Evolutionary conservation across 2,329 filamentous ascomycete genomes (phyloP).

Genomic region (Aspergillus alliaceus): DNA sequence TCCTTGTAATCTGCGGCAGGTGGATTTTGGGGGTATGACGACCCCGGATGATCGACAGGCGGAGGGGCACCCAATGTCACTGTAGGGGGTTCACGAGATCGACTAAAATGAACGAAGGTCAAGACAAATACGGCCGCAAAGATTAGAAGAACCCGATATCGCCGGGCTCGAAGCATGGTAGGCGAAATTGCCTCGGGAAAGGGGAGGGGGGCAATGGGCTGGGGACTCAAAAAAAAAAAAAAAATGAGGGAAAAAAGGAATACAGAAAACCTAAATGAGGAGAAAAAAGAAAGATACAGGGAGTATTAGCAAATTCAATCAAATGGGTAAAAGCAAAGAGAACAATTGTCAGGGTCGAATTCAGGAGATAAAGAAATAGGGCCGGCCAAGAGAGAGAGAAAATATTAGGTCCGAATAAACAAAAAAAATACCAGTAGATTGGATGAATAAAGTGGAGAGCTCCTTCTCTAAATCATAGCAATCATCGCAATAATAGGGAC

Average conservation of each 20-base stretch:
- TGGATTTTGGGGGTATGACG: conserved; percentile 11
- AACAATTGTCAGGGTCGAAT: neutral
- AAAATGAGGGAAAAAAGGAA: neutral
- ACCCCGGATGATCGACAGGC: conserved; percentile 13
- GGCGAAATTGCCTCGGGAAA: neutral
- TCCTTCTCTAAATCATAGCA: neutral
- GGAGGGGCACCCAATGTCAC: conserved; percentile 13
- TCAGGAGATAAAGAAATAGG: neutral
- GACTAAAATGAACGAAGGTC: conserved; percentile 53
- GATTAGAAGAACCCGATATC: conserved; percentile 48
- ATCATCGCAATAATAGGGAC: neutral
- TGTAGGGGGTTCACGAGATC: conserved; percentile 38
- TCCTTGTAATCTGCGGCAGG: conserved; percentile 1
- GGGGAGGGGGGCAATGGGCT: neutral
- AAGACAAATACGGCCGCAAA: conserved; percentile 46
- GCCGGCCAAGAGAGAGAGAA: neutral
- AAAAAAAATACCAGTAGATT: neutral
- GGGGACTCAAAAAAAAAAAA: neutral
- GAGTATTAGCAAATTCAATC: too few relatives aligned
- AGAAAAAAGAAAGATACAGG: neutral
- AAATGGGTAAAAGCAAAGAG: neutral
- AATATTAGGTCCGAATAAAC: neutral
- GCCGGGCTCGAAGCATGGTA: conserved; percentile 49
- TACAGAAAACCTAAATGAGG: neutral
- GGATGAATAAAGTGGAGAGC: neutral